Base-by-base conservation (phyloP, 2,329 filamentous ascomycete species). In the Teratosphaeria nubilosa region DNA sequence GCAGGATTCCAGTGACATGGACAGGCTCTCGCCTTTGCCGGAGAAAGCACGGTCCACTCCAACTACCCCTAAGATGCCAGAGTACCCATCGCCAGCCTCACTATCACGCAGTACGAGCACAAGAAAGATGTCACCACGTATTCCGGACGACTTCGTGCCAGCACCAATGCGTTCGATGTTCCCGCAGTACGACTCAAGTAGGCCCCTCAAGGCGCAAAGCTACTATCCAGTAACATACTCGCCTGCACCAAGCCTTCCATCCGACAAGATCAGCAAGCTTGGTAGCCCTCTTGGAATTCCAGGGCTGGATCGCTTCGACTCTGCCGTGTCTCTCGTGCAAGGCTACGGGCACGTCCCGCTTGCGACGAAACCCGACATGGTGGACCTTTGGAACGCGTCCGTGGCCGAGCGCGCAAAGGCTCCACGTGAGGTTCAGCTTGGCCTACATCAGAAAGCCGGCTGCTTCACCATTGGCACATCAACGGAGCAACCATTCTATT, bases 171-270 rank as follows among this genome's bases (percentile, higher is more conserved):
- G 82, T 32, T 91, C 87, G 25, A 90, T 91, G 65, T 91, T 91
- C 65, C 88, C 88, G 7, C 79, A 81, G 31, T 91, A 90, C 68
- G 85, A 91, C 66, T 85, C 84, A 2, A 80, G 80, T 1, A 69
- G 89, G 25, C 78, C 86, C 5, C 78, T 90, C 2, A 78, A 83
- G 57, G 82, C 84, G 58, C 88, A 91, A 67, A 74, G 82, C 53
- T 91, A 91, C 73, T 86, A 81, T 54, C 86, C 87, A 2, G 85
- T 80, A 30, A 52, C 61, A 55, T 83, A 81, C 60, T 58, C 65
- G 57, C 84, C 81, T 60, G 85, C 86, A 13, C 81, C 81, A 1
- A 79, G 82, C 32, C 82, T 90, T 54, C 85, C 86, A 5, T 77
- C 79, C 37, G 80, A 81, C 16, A 80, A 85, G 59, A 86, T 88